Percentiles rank a stretch among this genome's conserved stretches.
phyloP scores from a whole-genome alignment of 805 yeast genomes.

The Brettanomyces anomalus region DNA sequence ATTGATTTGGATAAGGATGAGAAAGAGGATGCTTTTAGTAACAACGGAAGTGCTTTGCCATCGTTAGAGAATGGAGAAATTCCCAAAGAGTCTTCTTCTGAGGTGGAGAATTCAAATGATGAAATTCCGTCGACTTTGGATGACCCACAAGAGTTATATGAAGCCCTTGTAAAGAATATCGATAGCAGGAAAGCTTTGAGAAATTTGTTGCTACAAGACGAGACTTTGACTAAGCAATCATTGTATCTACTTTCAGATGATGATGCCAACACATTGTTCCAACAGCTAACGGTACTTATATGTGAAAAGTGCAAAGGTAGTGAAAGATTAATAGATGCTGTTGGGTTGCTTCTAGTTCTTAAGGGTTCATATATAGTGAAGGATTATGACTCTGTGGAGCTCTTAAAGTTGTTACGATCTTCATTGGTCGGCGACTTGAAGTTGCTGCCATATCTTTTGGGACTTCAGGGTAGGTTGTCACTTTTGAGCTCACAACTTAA shows the following conservation, averaged over 20 bases:
- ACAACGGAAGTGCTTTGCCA: slow-evolving; percentile 4
- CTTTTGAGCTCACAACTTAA: slow-evolving; percentile 68
- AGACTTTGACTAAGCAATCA: slow-evolving; percentile 41
- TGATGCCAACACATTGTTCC: slow-evolving; percentile 36
- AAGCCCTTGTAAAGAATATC: neutral
- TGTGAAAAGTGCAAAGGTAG: slow-evolving; percentile 25
- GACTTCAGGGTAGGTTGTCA: slow-evolving; percentile 80
- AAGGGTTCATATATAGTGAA: slow-evolving; percentile 59
- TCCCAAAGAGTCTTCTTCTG: slow-evolving; percentile 9
- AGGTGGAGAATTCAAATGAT: slow-evolving; percentile 17
- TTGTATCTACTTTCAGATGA: slow-evolving; percentile 43
- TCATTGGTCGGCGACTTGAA: slow-evolving; percentile 48
- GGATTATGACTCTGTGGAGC: slow-evolving; percentile 41
- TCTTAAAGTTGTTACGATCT: slow-evolving; percentile 48
- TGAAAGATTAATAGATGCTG: slow-evolving; percentile 41
- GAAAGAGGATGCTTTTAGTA: slow-evolving; percentile 5
- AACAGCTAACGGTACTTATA: slow-evolving; percentile 35
- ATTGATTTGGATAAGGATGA: slow-evolving; percentile 16
- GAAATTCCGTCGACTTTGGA: slow-evolving; percentile 20
- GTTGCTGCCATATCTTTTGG: slow-evolving; percentile 56
- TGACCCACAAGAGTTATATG: slow-evolving; percentile 12
- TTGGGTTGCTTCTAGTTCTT: slow-evolving; percentile 67
- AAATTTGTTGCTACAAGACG: slow-evolving; percentile 21
- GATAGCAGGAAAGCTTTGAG: slow-evolving; percentile 17
- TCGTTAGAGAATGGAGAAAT: slow-evolving; percentile 9